Percentiles rank a stretch among this genome's conserved stretches.
Conservation (phyloP, 2,329 filamentous ascomycete genomes). For the Elsinoe australis region DNA sequence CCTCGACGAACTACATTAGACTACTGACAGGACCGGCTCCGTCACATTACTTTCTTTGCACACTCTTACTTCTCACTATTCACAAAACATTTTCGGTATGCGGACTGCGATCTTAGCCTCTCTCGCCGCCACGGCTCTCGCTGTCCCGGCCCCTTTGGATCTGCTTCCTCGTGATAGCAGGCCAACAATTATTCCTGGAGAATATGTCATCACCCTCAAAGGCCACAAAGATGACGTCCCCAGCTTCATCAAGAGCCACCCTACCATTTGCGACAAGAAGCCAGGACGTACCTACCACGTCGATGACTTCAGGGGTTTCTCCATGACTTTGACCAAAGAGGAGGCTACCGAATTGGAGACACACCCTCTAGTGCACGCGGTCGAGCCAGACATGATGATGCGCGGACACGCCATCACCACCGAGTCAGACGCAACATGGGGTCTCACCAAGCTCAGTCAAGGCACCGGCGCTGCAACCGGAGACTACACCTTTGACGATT, state of each 20-base stretch:
- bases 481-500: constrained; percentile 20
- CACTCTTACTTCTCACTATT: no score
- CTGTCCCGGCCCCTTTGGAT: neutral
- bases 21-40: no score
- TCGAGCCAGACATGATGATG: constrained; percentile 17
- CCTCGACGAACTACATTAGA: no score
- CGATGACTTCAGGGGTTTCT: constrained; percentile 8
- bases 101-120: no score
- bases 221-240: neutral
- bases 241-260: neutral
- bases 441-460: constrained; percentile 22
- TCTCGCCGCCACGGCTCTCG: constrained; percentile 1
- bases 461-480: constrained; percentile 12
- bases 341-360: neutral
- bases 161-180: constrained; percentile 1
- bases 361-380: neutral
- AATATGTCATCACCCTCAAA: constrained; percentile 5
- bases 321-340: neutral
- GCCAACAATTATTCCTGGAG: constrained; percentile 1
- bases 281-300: constrained; percentile 7
- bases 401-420: constrained; percentile 15
- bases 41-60: no score
- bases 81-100: no score
- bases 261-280: neutral
- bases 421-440: constrained; percentile 22